Conservation (phyloP, 805 yeast genomes). For the Ogataea dorogensis region DNA sequence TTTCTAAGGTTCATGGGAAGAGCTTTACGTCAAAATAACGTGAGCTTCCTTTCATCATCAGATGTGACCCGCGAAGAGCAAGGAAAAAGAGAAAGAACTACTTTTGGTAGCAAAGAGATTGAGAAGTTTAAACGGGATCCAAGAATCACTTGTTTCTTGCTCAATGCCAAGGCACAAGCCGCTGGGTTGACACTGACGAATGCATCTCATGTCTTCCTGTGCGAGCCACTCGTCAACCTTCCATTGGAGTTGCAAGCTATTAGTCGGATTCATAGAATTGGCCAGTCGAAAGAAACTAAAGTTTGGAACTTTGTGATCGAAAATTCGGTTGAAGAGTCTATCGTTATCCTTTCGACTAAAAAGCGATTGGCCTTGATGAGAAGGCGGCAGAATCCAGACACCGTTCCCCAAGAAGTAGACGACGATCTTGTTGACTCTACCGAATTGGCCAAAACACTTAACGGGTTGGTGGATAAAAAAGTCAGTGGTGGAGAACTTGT, state of each 20-base stretch:
- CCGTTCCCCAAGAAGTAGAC: constrained; percentile 24
- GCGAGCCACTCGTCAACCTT: constrained; percentile 90
- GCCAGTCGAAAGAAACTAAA: constrained; percentile 75
- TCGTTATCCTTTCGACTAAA: constrained; percentile 64
- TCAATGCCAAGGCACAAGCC: constrained; percentile 84
- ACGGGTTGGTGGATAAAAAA: constrained; percentile 45
- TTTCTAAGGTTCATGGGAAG: constrained; percentile 63
- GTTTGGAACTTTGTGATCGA: constrained; percentile 91
- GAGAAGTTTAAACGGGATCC: constrained; percentile 60
- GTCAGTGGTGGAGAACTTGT: constrained; percentile 59
- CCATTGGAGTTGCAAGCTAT: constrained; percentile 90
- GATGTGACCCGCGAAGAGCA: constrained; percentile 16
- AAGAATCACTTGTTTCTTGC: constrained; percentile 73
- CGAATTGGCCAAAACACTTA: constrained; percentile 52
- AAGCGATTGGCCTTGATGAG: constrained; percentile 48
- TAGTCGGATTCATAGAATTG: constrained; percentile 88
- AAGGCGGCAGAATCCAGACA: constrained; percentile 20
- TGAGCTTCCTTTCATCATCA: constrained; percentile 56
- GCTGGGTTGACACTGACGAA: constrained; percentile 88
- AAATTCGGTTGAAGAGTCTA: constrained; percentile 86
- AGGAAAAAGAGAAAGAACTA: constrained; percentile 1
- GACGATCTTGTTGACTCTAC: constrained; percentile 51
- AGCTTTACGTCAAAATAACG: constrained; percentile 60
- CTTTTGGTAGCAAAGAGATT: constrained; percentile 38
- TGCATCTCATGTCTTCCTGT: constrained; percentile 87